These are phyloP conservation scores for Chlorencoelia australis DNA, from an alignment of 2,329 filamentous ascomycete genomes.

Conservation along the genomic window DNA sequence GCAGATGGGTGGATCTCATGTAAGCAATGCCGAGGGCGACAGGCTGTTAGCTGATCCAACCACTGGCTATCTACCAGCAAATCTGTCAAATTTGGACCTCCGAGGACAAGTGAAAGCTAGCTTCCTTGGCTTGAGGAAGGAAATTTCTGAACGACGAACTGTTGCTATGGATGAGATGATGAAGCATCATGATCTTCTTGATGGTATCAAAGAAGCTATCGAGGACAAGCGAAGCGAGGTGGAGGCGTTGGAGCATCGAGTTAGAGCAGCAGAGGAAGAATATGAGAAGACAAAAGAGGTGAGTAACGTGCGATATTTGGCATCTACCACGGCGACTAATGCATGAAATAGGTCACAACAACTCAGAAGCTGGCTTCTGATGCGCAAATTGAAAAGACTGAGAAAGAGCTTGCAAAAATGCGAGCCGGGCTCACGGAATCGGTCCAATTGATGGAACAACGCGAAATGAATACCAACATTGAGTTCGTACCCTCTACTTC, in stretches of 20 bases:
- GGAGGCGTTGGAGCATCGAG: conserved; percentile 79
- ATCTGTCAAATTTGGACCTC: conserved; percentile 82
- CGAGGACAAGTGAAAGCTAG: conserved; percentile 71
- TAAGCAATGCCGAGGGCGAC: conserved; percentile 45
- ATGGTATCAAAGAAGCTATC: conserved; percentile 92
- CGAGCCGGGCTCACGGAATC: conserved; percentile 72
- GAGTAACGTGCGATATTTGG: conserved; percentile 2
- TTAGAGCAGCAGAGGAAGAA: conserved; percentile 81
- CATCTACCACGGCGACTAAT: conserved; percentile 7
- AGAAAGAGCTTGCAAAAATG: conserved; percentile 96
- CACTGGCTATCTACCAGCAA: conserved; percentile 81
- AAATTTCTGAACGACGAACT: conserved; percentile 82
- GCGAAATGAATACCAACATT: conserved; percentile 93
- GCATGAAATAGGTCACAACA: conserved; percentile 44
- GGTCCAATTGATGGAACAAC: conserved; percentile 84
- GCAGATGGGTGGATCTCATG: conserved; percentile 31
- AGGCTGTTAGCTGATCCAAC: conserved; percentile 71
- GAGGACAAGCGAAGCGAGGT: conserved; percentile 92
- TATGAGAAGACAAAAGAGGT: conserved; percentile 88
- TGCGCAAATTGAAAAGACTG: conserved; percentile 95
- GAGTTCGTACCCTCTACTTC: conserved; percentile 49
- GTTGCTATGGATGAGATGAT: conserved; percentile 80
- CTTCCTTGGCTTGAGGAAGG: conserved; percentile 71
- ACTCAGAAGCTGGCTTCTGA: conserved; percentile 84
- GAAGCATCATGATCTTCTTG: conserved; percentile 86